A percentile compares a stretch with the other conserved stretches of the same genome.
phyloP scores from a whole-genome alignment of 768 basidiomycete species.

The Russula earlei region DNA sequence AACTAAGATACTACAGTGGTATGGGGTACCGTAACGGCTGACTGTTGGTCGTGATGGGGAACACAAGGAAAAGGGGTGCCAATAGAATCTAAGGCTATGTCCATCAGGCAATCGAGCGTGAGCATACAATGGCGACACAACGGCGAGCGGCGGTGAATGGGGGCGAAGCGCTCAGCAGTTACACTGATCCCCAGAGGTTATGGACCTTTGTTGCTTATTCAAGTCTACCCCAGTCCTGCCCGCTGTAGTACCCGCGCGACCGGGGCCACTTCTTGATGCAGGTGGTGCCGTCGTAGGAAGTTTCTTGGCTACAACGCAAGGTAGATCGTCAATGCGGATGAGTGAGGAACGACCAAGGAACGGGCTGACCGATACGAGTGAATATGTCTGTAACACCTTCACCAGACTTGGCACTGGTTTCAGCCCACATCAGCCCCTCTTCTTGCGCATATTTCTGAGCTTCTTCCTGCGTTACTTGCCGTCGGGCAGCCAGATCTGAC shows the following conservation, averaged over 20 bases:
- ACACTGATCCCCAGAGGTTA: constrained; percentile 56
- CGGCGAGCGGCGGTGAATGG: constrained; percentile 2
- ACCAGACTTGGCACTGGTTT: constrained; percentile 85
- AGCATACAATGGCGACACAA: constrained; percentile 2
- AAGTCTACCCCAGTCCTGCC: constrained; percentile 68
- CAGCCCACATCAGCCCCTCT: constrained; percentile 88
- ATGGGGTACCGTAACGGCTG: constrained; percentile 13
- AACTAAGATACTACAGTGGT: constrained; percentile 24
- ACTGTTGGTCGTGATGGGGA: constrained; percentile 2
- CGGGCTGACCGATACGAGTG: constrained; percentile 66
- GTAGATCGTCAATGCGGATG: neutral
- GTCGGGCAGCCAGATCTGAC: constrained; percentile 72
- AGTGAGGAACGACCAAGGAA: neutral
- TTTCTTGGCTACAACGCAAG: constrained; percentile 58
- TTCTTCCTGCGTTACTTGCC: constrained; percentile 81
- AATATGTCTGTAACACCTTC: constrained; percentile 84
- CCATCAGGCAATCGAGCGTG: neutral
- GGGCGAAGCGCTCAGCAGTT: constrained; percentile 47
- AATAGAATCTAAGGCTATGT: constrained; percentile 9
- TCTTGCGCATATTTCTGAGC: constrained; percentile 89
- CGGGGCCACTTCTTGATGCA: constrained; percentile 45
- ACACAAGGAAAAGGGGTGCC: constrained; percentile 2
- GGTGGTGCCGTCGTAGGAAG: constrained; percentile 74
- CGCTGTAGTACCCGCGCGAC: constrained; percentile 40
- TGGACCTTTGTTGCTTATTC: constrained; percentile 49